Evolutionary conservation across 2,329 filamentous ascomycete genomes (phyloP).

Genomic region (Cyphellophora europaea): DNA sequence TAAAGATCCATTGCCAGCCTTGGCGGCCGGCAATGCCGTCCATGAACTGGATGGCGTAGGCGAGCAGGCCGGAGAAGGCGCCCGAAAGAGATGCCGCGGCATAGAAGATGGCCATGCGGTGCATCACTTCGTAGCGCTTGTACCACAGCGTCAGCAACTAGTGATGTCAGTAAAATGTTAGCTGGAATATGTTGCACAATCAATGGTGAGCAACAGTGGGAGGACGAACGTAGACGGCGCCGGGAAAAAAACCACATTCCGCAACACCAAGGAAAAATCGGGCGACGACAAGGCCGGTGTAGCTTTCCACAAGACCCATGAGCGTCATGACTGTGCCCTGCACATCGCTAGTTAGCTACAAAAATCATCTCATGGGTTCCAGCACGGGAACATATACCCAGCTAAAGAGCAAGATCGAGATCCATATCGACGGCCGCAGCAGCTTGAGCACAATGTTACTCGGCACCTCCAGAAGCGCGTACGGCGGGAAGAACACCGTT

Average conservation of each 20-base stretch:
- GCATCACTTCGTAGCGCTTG: constrained; percentile 31
- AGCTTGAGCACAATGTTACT: constrained; percentile 53
- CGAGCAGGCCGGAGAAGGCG: constrained; percentile 42
- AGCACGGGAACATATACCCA: constrained; percentile 26
- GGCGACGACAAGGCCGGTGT: constrained; percentile 38
- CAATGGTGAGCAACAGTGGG: too few relatives aligned
- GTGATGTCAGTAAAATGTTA: too few relatives aligned
- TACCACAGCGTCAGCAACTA: constrained; percentile 56
- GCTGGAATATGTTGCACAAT: too few relatives aligned
- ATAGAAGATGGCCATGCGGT: constrained; percentile 36
- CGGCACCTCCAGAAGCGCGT: constrained; percentile 43
- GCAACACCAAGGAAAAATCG: constrained; percentile 41
- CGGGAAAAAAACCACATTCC: constrained; percentile 23
- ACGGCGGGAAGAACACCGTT: constrained; percentile 38
- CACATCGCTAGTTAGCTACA: constrained; percentile 30
- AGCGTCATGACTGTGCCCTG: too few relatives aligned
- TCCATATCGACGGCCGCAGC: constrained; percentile 31
- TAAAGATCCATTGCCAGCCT: constrained; percentile 43
- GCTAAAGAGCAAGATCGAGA: constrained; percentile 33
- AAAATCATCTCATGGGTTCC: constrained; percentile 7
- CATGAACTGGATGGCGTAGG: too few relatives aligned
- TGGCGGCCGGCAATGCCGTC: constrained; percentile 29
- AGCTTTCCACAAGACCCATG: constrained; percentile 40
- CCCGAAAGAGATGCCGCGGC: constrained; percentile 39
- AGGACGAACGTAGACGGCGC: constrained; percentile 53